phyloP scores from a whole-genome alignment of 495 filamentous ascomycete genomes.

The Aspergillus diversus region DNA sequence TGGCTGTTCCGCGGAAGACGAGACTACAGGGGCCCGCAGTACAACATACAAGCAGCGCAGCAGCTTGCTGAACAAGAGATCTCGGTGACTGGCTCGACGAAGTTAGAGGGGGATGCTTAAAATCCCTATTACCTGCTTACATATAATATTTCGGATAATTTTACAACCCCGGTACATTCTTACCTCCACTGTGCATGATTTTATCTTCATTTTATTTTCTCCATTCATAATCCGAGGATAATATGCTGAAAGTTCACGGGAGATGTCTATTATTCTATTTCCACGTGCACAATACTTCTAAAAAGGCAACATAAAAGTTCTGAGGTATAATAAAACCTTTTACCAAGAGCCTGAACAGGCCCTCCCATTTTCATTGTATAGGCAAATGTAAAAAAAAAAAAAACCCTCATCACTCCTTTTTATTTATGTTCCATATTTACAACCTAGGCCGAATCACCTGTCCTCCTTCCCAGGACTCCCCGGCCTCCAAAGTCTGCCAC shows the following conservation, averaged over 20 bases:
- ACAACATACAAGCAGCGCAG: constrained; percentile 13
- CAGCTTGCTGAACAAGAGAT: constrained; percentile 1
- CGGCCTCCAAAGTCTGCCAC: constrained; percentile 83
- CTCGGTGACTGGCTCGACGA: not conserved
- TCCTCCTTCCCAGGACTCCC: constrained; percentile 88
- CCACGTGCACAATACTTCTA: no score
- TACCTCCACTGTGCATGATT: not conserved
- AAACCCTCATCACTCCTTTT: not conserved
- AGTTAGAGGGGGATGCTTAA: not conserved
- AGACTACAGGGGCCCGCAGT: constrained; percentile 6
- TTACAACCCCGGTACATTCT: no score
- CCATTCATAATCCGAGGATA: not conserved
- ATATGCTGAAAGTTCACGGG: no score
- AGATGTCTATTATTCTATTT: no score
- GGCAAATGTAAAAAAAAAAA: no score
- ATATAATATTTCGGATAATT: not conserved
- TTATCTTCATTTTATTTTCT: not conserved
- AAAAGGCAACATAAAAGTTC: no score
- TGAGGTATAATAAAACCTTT: no score
- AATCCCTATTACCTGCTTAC: not conserved
- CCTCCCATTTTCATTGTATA: not conserved
- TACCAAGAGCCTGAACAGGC: no score
- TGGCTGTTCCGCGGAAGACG: constrained; percentile 4
- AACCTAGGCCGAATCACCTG: constrained; percentile 65
- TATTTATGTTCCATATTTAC: constrained; percentile 16